phyloP scores from a whole-genome alignment of 768 basidiomycete species.

The Rhodosporidiobolus odoratus region DNA sequence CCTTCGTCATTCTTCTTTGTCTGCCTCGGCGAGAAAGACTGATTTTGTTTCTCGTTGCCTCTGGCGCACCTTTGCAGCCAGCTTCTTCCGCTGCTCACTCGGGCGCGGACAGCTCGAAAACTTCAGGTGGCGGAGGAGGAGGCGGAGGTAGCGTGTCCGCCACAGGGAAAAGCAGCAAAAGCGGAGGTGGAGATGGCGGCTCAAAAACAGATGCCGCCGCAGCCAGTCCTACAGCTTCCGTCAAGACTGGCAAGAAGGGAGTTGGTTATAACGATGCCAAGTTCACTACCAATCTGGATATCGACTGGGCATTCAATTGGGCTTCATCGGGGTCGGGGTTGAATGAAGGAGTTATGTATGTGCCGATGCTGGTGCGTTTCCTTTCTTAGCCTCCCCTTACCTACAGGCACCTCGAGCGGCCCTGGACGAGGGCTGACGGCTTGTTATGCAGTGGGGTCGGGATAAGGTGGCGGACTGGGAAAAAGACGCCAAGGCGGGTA shows the following conservation, averaged over 20 bases:
- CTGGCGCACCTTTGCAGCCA: too few species aligned
- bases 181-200: not conserved
- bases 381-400: not conserved
- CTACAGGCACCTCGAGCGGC: fast-evolving
- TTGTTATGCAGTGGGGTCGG: constrained; percentile 12
- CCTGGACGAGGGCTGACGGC: not conserved
- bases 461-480: constrained; percentile 6
- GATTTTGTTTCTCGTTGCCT: too few species aligned
- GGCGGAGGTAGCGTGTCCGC: not conserved
- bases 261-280: constrained; percentile 17
- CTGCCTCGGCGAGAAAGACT: too few species aligned
- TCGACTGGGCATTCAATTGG: constrained; percentile 24
- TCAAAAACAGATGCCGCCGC: not conserved
- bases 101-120: not conserved
- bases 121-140: not conserved
- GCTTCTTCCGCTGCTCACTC: too few species aligned
- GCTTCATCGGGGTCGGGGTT: not conserved
- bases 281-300: not conserved
- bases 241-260: constrained; percentile 7
- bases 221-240: not conserved
- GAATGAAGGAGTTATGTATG: constrained; percentile 12
- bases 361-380: constrained; percentile 22
- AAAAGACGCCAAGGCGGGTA: not conserved
- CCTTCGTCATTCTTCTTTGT: too few species aligned
- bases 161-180: not conserved